A percentile compares a stretch with the other conserved stretches of the same genome.
These are phyloP conservation scores for Melastoma candidum DNA, from an alignment of 441 rosid genomes.

Conservation along the genomic window DNA sequence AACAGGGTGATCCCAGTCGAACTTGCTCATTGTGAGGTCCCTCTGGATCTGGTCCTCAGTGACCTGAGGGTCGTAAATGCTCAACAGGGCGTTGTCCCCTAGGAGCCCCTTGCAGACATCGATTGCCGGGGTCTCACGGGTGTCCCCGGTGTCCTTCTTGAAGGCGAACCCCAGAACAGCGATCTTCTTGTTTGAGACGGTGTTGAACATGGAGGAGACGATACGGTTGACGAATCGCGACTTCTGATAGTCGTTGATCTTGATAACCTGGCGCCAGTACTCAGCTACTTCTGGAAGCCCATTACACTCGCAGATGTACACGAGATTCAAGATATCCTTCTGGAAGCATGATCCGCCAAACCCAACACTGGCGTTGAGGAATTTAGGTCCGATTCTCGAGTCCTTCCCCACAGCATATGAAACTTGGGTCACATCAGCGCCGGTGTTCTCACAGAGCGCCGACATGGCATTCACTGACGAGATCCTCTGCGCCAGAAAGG, in stretches of 20 bases:
- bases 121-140: constrained; percentile 12
- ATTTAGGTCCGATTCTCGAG: constrained; percentile 11
- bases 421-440: constrained; percentile 11
- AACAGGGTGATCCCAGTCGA: constrained; percentile 13
- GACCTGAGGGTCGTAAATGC: constrained; percentile 14
- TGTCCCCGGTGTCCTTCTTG: constrained; percentile 15
- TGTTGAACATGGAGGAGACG: constrained; percentile 14
- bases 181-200: constrained; percentile 14
- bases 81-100: constrained; percentile 13
- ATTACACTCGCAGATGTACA: constrained; percentile 15
- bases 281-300: constrained; percentile 15
- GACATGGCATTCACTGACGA: constrained; percentile 13
- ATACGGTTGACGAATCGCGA: constrained; percentile 12
- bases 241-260: constrained; percentile 15
- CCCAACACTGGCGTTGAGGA: constrained; percentile 13
- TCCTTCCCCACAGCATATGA: constrained; percentile 11
- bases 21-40: constrained; percentile 12
- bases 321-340: constrained; percentile 13
- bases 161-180: constrained; percentile 13
- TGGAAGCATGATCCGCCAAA: constrained; percentile 16
- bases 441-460: constrained; percentile 11
- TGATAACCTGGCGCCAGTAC: constrained; percentile 13
- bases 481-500: constrained; percentile 15
- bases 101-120: constrained; percentile 15
- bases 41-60: constrained; percentile 15